Conservation (phyloP, 306 rosid species). For the Pterocarpus macrocarpus region DNA sequence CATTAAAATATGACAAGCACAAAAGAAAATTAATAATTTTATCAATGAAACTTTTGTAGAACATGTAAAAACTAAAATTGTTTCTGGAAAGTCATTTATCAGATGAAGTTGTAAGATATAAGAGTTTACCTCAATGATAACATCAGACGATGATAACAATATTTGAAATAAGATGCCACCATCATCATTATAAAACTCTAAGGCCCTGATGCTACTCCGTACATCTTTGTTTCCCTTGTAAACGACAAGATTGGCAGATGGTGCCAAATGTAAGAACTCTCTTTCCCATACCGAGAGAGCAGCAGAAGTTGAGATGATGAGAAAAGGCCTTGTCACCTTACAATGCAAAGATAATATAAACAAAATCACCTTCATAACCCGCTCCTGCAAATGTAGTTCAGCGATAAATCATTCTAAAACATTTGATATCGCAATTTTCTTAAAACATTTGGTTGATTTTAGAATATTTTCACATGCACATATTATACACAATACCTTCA, state of each 20-base stretch:
- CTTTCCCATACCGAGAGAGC: constrained; percentile 57
- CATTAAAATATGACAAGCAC: constrained; percentile 23
- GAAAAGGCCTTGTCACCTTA: constrained; percentile 51
- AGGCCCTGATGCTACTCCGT: constrained; percentile 51
- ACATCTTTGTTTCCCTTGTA: constrained; percentile 52
- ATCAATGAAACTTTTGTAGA: constrained; percentile 8
- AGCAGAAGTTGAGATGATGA: constrained; percentile 53
- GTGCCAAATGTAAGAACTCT: constrained; percentile 55
- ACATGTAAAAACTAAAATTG: constrained; percentile 5
- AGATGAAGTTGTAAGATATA: constrained; percentile 8
- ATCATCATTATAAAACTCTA: constrained; percentile 55
- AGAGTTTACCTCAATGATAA: constrained; percentile 52
- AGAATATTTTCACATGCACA: neutral
- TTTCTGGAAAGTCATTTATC: constrained; percentile 38
- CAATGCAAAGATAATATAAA: constrained; percentile 49
- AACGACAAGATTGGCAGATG: constrained; percentile 56
- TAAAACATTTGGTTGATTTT: constrained; percentile 30
- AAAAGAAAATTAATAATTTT: constrained; percentile 5
- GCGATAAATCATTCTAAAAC: constrained; percentile 29
- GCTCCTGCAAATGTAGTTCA: constrained; percentile 52
- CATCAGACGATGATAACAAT: constrained; percentile 53
- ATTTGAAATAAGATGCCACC: constrained; percentile 49
- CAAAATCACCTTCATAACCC: constrained; percentile 56
- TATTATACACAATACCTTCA: constrained; percentile 11
- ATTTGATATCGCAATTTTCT: constrained; percentile 6